Conservation (phyloP, 139 green algal species). For the Spirogloea muscicola region DNA sequence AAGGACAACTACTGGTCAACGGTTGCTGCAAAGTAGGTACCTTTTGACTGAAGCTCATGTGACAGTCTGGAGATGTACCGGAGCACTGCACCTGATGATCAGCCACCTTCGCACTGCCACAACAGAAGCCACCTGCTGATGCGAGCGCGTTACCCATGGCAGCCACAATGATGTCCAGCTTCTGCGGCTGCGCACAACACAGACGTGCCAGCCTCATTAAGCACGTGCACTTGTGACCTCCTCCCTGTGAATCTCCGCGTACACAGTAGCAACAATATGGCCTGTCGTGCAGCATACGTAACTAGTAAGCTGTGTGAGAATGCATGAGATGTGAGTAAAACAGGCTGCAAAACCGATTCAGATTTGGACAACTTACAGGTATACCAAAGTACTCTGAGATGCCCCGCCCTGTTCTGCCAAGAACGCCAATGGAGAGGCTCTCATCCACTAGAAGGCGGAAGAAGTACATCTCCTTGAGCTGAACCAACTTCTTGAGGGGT, state of each 20-base stretch:
- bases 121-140: constrained; percentile 81
- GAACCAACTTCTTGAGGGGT: constrained; percentile 70
- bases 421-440: constrained; percentile 77
- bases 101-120: constrained; percentile 69
- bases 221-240: too few relatives aligned
- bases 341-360: too few relatives aligned
- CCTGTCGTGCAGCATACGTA: too few relatives aligned
- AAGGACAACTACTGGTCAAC: too few relatives aligned
- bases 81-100: constrained; percentile 87
- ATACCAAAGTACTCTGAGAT: constrained; percentile 79
- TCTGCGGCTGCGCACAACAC: constrained; percentile 5
- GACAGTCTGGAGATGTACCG: too few relatives aligned
- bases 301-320: too few relatives aligned
- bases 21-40: too few relatives aligned
- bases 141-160: constrained; percentile 79
- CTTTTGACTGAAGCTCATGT: too few relatives aligned
- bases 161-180: constrained; percentile 84
- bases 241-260: too few relatives aligned
- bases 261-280: too few relatives aligned
- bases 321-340: too few relatives aligned
- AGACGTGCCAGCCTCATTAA: too few relatives aligned
- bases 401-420: constrained; percentile 78
- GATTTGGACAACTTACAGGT: constrained; percentile 13
- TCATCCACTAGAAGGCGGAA: constrained; percentile 96
- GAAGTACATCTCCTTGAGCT: constrained; percentile 76